These are phyloP conservation scores for Umbelopsis sp. DNA, from an alignment of 371 early-diverging fungal species.

Conservation along the genomic window DNA sequence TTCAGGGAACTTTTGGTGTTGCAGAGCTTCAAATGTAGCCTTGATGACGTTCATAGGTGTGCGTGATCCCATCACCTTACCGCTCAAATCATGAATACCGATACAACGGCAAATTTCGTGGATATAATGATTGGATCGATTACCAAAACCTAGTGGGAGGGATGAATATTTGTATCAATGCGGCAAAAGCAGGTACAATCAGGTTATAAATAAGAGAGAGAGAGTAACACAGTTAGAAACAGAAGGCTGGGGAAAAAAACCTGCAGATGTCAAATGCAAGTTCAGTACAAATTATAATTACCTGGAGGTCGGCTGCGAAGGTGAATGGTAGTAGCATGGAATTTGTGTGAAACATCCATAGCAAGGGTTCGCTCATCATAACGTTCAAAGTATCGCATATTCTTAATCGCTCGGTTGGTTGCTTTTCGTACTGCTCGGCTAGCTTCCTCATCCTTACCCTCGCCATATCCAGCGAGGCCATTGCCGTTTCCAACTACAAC, in stretches of 20 bases:
- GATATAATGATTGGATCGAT: slow-evolving; percentile 88
- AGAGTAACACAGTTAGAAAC: not conserved
- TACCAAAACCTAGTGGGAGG: slow-evolving; percentile 79
- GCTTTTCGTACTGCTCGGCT: slow-evolving; percentile 89
- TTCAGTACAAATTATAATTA: slow-evolving; percentile 30
- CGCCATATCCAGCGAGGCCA: slow-evolving; percentile 95
- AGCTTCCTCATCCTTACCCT: slow-evolving; percentile 87
- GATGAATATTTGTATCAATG: no score
- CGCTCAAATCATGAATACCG: slow-evolving; percentile 92
- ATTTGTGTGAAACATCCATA: slow-evolving; percentile 88
- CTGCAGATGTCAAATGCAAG: no score
- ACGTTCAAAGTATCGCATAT: slow-evolving; percentile 81
- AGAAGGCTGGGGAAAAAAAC: no score
- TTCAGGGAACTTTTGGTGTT: slow-evolving; percentile 79
- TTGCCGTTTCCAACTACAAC: slow-evolving; percentile 96
- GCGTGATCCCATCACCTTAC: slow-evolving; percentile 89
- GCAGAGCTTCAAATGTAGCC: slow-evolving; percentile 93
- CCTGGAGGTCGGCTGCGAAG: slow-evolving; percentile 92
- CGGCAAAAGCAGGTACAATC: not conserved
- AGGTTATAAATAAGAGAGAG: not conserved
- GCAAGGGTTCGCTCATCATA: slow-evolving; percentile 96
- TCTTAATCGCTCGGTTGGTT: slow-evolving; percentile 85
- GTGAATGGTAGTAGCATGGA: slow-evolving; percentile 83
- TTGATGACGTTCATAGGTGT: slow-evolving; percentile 98
- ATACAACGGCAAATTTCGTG: slow-evolving; percentile 95